Evolutionary conservation across 805 yeast genomes (phyloP), one percentile per base, ranked within the genome.

Genomic region (Saccharomycopsis fibuligera): DNA sequence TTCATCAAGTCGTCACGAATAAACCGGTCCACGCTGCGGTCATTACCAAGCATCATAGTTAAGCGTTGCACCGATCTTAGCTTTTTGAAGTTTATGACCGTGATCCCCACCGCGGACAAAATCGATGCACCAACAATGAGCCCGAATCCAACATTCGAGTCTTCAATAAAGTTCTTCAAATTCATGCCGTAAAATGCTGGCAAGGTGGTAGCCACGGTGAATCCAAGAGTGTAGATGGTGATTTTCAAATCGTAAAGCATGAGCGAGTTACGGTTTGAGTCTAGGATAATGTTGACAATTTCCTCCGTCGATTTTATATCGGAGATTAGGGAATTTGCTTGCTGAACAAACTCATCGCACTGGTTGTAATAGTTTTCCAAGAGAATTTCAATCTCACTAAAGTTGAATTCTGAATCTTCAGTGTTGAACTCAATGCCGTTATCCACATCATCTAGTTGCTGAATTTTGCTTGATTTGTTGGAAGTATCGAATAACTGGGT

Each of bases 101-200:
- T 79, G 40, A 85, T 73, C 1, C 72, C 40, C 4, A 73, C 50
- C 0, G 85, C 93, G 51, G 75, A 72, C 0, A 78, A 12, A 2
- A 78, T 56, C 9, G 88, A 80, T 2, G 64, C 17, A 1, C 58
- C 53, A 1, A 72, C 62, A 4, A 82, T 74, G 1, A 79, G 62
- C 3, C 63, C 61, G 60, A 88, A 86, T 29, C 96, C 96, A 54
- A 74, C 73, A 48, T 76, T 74, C 1, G 80, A 68, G 49, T 89
- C 96, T 62, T 93, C 99, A 21, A 93, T 81, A 60, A 86, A 89
- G 65, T 91, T 93, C 60, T 85, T 87, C 62, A 93, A 69, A 65
- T 93, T 93, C 99, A 93, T 93, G 31, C 99, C 99, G 64, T 90
- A 93, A 9, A 88, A 68, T 0, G 96, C 84, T 1, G 96, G 93